Base-by-base conservation (phyloP, 257 asterid genomes). In the Solanum paucissectum region DNA sequence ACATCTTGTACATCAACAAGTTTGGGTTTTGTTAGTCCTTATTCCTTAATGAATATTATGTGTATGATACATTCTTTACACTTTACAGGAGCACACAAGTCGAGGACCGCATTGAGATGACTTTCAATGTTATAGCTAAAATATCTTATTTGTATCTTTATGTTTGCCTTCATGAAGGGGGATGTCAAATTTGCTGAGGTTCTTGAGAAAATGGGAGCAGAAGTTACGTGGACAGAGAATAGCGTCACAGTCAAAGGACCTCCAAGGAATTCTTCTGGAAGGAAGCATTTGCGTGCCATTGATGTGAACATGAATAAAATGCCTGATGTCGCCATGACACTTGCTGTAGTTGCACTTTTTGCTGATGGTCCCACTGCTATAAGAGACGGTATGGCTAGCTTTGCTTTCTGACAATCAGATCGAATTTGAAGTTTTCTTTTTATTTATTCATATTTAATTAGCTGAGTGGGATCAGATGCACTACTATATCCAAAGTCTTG, bases 281-380 rank as follows among this genome's bases (percentile, higher is more conserved):
- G 90, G 99, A 98, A 85, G 98, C 97, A 92, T 87, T 92, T 97
- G 85, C 94, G 87, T 12, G 98, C 95, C 71, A 83, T 97, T 88
- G 98, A 97, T 88, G 91, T 97, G 83, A 95, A 97, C 95, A 95
- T 95, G 99, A 97, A 97, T 93, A 97, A 95, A 91, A 97, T 95
- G 98, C 98, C 98, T 2, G 99, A 97, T 91, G 98, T 97, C 38
- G 99, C 99, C 89, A 95, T 97, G 99, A 97, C 99, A 76, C 98
- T 97, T 88, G 98, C 98, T 86, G 98, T 95, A 0, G 98, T 95
- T 55, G 99, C 99, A 40, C 98, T 97, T 88, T 95, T 89, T 64
- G 98, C 98, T 72, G 98, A 97, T 81, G 99, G 98, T 12, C 94
- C 99, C 87, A 95, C 99, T 81, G 92, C 98, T 75, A 94, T 96